Conservation (phyloP, 192 early-diverging fungal species). For the Anaeromyces robustus region DNA sequence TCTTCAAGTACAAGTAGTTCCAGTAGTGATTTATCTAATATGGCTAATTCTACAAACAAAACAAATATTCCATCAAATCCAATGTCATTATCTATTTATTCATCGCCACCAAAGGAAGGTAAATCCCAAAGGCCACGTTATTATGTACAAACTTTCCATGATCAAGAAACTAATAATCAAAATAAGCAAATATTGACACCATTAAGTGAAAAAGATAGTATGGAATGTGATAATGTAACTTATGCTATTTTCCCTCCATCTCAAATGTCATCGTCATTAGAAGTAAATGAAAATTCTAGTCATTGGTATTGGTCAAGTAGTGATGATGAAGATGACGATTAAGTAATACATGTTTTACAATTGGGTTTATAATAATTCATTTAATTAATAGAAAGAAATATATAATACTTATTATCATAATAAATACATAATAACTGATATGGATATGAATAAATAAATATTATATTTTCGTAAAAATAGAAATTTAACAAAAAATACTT, state of each 20-base stretch:
- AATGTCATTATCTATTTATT: background rate
- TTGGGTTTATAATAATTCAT: too few relatives aligned
- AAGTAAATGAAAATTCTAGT: background rate
- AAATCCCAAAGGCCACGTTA: background rate
- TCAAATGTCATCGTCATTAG: background rate
- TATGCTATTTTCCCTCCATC: background rate
- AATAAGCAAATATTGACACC: background rate
- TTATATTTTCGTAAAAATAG: too few relatives aligned
- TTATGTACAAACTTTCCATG: background rate
- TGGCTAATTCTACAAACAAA: too few relatives aligned
- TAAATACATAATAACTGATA: too few relatives aligned
- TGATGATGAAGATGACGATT: background rate
- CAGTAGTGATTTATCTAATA: too few relatives aligned
- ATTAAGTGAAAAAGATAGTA: background rate
- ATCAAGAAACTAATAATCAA: background rate
- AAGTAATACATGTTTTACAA: background rate
- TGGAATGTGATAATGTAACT: background rate
- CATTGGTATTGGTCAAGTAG: background rate
- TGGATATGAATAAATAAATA: too few relatives aligned
- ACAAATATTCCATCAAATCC: too few relatives aligned
- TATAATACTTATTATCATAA: too few relatives aligned
- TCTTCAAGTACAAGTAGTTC: too few relatives aligned
- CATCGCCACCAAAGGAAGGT: background rate
- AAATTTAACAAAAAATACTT: too few relatives aligned
- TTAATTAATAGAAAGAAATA: too few relatives aligned